A percentile compares a stretch with the other conserved stretches of the same genome.
These are phyloP conservation scores for Mycothermus thermophilus DNA, from an alignment of 495 filamentous ascomycete species.

Conservation along the genomic window DNA sequence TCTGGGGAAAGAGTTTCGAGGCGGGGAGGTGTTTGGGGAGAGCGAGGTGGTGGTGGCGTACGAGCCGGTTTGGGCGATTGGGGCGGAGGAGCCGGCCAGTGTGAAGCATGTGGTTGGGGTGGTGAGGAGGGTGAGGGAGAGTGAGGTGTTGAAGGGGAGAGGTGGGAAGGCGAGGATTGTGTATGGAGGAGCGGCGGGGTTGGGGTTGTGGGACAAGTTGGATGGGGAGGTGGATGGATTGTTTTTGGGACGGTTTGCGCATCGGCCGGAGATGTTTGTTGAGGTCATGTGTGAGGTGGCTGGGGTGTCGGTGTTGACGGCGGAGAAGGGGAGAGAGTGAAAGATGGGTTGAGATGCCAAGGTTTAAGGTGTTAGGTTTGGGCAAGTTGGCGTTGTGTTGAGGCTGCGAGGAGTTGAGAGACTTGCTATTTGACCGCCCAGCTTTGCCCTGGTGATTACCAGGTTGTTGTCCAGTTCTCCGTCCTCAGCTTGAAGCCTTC, in stretches of 20 bases:
- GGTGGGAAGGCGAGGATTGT: conserved; percentile 48
- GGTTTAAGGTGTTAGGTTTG: no score
- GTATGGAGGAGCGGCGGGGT: conserved; percentile 71
- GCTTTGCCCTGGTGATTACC: no score
- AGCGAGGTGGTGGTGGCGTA: conserved; percentile 71
- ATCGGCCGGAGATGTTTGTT: conserved; percentile 53
- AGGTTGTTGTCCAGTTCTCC: no score
- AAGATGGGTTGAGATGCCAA: neutral
- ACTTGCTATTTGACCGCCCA: no score
- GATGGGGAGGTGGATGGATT: conserved; percentile 62
- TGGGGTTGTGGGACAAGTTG: conserved; percentile 54
- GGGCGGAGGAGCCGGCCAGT: conserved; percentile 53
- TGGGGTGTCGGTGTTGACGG: no score
- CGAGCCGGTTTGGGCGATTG: conserved; percentile 86
- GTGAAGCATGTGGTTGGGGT: conserved; percentile 59
- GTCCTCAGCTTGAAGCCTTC: no score
- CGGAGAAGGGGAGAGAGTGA: neutral
- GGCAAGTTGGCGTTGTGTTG: no score
- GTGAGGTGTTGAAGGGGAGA: conserved; percentile 27
- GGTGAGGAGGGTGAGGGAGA: conserved; percentile 43
- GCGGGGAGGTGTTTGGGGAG: conserved; percentile 40
- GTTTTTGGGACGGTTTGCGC: conserved; percentile 71
- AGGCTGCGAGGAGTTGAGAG: no score
- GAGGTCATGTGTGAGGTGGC: conserved; percentile 57
- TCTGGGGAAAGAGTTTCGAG: no score